Evolutionary conservation across 2,329 filamentous ascomycete species (phyloP).

Genomic region (Didymella pinodella): DNA sequence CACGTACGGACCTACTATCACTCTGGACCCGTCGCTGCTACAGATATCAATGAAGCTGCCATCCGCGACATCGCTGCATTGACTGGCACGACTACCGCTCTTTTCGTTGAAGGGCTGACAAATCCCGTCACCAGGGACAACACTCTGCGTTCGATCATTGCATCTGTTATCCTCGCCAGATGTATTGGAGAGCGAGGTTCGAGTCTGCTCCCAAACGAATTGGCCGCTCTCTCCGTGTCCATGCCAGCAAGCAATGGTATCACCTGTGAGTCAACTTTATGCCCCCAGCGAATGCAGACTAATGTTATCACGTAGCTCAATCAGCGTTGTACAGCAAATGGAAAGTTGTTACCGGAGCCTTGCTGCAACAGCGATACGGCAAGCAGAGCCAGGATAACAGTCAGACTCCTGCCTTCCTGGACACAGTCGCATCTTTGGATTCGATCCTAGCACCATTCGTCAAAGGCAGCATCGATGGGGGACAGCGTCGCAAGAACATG

Average conservation of each 20-base stretch:
- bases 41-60: conserved; percentile 13
- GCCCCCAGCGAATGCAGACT: not conserved
- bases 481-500: conserved; percentile 37
- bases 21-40: conserved; percentile 7
- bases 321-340: conserved; percentile 33
- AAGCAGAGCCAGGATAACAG: conserved; percentile 10
- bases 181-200: conserved; percentile 20
- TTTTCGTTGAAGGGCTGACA: not conserved
- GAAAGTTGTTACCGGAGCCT: conserved; percentile 34
- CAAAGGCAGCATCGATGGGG: conserved; percentile 22
- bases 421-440: conserved; percentile 28
- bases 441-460: conserved; percentile 35
- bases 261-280: not conserved
- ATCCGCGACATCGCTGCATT: conserved; percentile 13
- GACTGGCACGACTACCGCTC: not conserved
- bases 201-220: conserved; percentile 28
- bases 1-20: conserved; percentile 35
- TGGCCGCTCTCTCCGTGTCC: conserved; percentile 6
- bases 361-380: conserved; percentile 26
- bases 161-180: conserved; percentile 29
- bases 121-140: conserved; percentile 24
- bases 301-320: conserved; percentile 19
- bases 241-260: not conserved
- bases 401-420: conserved; percentile 18
- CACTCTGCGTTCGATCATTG: conserved; percentile 29